Conservation (phyloP, 305 asterid genomes). For the Rubia occidens region DNA sequence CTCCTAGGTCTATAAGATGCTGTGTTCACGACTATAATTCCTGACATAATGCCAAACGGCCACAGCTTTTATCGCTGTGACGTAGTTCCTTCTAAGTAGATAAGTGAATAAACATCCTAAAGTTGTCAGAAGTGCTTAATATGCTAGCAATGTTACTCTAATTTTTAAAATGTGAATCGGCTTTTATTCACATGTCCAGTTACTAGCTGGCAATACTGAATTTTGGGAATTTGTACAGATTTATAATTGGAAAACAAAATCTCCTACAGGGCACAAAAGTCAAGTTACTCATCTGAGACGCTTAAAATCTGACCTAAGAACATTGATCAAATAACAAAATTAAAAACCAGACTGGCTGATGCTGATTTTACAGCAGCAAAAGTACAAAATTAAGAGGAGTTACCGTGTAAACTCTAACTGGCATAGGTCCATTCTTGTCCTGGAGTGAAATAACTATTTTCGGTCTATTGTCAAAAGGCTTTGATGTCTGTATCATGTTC, state of each 20-base stretch:
- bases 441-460: constrained; percentile 67
- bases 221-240: background rate
- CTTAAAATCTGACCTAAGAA: background rate
- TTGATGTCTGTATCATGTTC: constrained; percentile 18
- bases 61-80: background rate
- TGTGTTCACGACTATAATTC: background rate
- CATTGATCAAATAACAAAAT: background rate
- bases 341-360: background rate
- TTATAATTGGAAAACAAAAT: constrained; percentile 1
- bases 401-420: constrained; percentile 59
- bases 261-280: background rate
- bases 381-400: constrained; percentile 2
- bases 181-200: background rate
- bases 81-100: background rate
- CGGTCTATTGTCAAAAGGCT: constrained; percentile 40
- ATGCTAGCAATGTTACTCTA: background rate
- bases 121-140: background rate
- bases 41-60: background rate
- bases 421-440: constrained; percentile 54
- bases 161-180: background rate
- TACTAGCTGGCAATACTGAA: background rate
- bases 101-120: background rate
- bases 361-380: background rate
- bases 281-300: background rate
- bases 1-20: background rate